Evolutionary conservation across 345 rosid species (phyloP).

Genomic region (Syzygium grande): DNA sequence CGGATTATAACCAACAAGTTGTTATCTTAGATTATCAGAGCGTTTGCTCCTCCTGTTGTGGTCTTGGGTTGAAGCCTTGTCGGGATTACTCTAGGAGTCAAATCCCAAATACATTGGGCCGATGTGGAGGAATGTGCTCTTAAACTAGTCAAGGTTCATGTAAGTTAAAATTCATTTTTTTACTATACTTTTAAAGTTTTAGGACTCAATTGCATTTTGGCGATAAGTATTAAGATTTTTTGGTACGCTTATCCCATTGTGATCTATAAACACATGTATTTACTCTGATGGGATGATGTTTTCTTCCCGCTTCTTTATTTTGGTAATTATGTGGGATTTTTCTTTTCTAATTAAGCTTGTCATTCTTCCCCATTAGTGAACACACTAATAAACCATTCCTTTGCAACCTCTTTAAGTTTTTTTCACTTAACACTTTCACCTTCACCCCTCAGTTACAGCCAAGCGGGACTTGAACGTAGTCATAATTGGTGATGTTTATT

Average conservation of each 20-base stretch:
- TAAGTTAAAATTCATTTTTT: no score
- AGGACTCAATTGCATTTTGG: background rate
- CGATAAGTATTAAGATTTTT: background rate
- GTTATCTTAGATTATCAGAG: background rate
- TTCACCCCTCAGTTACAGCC: background rate
- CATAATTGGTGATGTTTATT: background rate
- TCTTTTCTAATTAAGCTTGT: background rate
- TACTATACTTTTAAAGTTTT: background rate
- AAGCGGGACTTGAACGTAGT: background rate
- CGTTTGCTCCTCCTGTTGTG: background rate
- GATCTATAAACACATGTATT: background rate
- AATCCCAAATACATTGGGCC: background rate
- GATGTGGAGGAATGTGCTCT: no score
- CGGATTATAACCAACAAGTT: background rate
- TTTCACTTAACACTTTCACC: background rate
- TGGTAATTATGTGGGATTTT: background rate
- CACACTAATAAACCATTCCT: background rate
- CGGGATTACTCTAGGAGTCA: background rate
- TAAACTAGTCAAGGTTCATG: no score
- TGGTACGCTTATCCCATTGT: background rate
- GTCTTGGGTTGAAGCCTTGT: background rate
- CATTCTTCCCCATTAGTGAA: background rate
- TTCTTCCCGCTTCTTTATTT: background rate
- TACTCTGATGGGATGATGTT: background rate
- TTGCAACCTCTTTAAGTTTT: background rate